Conservation (phyloP, 2,329 filamentous ascomycete species). For the Beauveria varroae region DNA sequence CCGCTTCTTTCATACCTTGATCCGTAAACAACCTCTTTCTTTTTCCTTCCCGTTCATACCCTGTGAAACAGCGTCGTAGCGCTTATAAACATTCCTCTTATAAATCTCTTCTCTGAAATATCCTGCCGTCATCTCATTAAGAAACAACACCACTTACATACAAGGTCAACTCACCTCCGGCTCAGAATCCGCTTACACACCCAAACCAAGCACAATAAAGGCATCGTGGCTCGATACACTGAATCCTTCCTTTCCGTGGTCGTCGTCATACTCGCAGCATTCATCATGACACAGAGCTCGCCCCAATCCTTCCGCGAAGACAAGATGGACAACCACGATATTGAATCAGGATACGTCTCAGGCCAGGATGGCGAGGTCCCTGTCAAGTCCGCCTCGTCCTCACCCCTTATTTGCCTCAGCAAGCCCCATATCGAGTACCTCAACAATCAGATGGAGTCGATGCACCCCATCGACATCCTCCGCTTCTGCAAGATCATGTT, state of each 20-base stretch:
- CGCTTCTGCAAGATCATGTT: conserved; percentile 88
- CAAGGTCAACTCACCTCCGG: not conserved
- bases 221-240: conserved; percentile 11
- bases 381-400: conserved; percentile 24
- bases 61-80: not conserved
- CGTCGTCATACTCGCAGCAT: conserved; percentile 24
- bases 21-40: not conserved
- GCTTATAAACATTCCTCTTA: not conserved
- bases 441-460: conserved; percentile 80
- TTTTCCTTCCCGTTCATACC: not conserved
- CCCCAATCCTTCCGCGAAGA: conserved; percentile 33
- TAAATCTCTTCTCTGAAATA: not conserved
- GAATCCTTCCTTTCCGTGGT: conserved; percentile 14
- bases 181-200: not conserved
- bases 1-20: not conserved
- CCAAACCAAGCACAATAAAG: not conserved
- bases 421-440: conserved; percentile 82
- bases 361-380: conserved; percentile 33
- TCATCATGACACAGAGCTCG: conserved; percentile 29
- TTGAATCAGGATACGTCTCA: conserved; percentile 83
- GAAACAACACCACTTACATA: not conserved
- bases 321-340: conserved; percentile 36
- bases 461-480: conserved; percentile 85
- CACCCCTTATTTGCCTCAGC: conserved; percentile 78
- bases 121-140: not conserved